A percentile compares a stretch with the other conserved stretches of the same genome.
phyloP scores from a whole-genome alignment of 2,329 filamentous ascomycete species.

The Colletotrichum horii region DNA sequence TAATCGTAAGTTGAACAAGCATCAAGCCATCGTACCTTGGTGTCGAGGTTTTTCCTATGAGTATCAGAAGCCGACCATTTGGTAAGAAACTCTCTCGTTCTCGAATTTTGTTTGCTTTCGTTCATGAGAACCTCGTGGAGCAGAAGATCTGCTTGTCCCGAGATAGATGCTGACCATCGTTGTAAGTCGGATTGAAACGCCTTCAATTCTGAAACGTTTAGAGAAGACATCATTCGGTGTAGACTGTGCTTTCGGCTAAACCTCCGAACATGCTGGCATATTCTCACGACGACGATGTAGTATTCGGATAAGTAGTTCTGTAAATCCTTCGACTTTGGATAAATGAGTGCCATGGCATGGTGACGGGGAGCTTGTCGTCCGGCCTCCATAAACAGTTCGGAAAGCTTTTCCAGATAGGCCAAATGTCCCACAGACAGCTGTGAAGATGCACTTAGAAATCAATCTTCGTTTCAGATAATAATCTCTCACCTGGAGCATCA shows the following conservation, averaged over 20 bases:
- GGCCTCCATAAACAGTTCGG: neutral
- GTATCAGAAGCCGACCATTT: neutral
- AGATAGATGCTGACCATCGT: neutral
- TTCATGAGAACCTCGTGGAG: no score
- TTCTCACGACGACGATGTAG: rapidly evolving
- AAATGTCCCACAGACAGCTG: neutral
- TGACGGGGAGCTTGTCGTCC: neutral
- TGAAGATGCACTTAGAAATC: no score
- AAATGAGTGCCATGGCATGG: neutral
- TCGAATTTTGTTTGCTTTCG: no score
- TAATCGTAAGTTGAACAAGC: no score
- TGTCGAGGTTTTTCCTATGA: no score
- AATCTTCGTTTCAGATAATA: no score
- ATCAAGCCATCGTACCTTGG: no score
- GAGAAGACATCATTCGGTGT: neutral
- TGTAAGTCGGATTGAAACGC: neutral
- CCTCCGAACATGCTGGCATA: neutral
- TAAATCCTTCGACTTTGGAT: neutral
- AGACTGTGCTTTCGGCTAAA: rapidly evolving
- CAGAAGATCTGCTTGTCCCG: no score
- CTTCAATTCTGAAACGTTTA: neutral
- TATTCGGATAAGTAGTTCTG: neutral
- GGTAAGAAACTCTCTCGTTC: rapidly evolving
- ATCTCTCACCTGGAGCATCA: neutral
- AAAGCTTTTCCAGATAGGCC: neutral